Evolutionary conservation across 495 filamentous ascomycete species (phyloP), one percentile per base, ranked within the genome.

Genomic region (Penicillium roqueforti): DNA sequence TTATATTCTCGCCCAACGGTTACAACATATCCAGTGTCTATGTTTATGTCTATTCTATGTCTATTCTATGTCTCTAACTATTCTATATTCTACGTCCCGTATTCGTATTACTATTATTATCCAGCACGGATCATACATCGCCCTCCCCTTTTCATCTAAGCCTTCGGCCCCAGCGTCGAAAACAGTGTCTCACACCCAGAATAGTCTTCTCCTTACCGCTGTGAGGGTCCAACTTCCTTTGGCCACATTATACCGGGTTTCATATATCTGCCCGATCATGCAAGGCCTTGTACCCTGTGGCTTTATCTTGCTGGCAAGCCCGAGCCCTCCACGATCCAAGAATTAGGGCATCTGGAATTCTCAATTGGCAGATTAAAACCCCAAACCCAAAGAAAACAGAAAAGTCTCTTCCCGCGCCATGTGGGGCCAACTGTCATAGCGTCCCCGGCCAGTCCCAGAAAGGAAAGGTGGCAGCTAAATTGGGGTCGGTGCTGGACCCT

Each of bases 331-430:
- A n/a, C n/a, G n/a, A n/a, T n/a, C n/a, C n/a, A n/a, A n/a, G n/a
- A n/a, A n/a, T n/a, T n/a, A n/a, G n/a, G n/a, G n/a, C n/a, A n/a
- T n/a, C n/a, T n/a, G n/a, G n/a, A n/a, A n/a, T n/a, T n/a, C n/a
- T n/a, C n/a, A n/a, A n/a, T n/a, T n/a, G n/a, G n/a, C n/a, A n/a
- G n/a, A n/a, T n/a, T n/a, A n/a, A n/a, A n/a, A n/a, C n/a, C n/a
- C n/a, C 22, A 34, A 25, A 32, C 14, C 16, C 14, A n/a, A n/a
- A 36, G 16, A 57, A 63, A 55, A 53, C 58, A 29, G 53, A 47
- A 59, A 59, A 62, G 44, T 41, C 32, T 43, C 28, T 40, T 39
- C 20, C 29, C n/a, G 47, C 54, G 45, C 62, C 55, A 66, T 58
- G 62, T 66, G 63, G 59, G 48, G 26, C 18, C 4, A 20, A 28